A percentile compares a stretch with the other conserved stretches of the same genome.
Evolutionary conservation across 345 rosid genomes (phyloP).

Genomic region (rapeseed (Brassica napus)): DNA sequence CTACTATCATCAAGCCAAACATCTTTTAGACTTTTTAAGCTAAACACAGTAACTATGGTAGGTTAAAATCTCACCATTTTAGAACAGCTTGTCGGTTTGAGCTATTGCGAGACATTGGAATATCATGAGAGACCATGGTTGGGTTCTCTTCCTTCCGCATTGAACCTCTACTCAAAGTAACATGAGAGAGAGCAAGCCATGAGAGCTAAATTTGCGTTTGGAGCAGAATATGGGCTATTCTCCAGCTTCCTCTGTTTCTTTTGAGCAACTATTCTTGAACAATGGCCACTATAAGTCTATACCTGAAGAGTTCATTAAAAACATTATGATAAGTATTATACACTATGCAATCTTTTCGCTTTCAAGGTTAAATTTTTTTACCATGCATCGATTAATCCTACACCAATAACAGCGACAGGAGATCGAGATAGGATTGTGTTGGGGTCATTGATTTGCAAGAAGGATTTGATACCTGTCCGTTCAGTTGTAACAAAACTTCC

Average conservation of each 20-base stretch:
- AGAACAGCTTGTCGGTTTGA: neutral
- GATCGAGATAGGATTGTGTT: neutral
- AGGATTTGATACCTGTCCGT: constrained; percentile 46
- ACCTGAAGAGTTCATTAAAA: neutral
- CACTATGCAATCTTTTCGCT: neutral
- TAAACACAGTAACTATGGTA: no score
- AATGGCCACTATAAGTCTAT: neutral
- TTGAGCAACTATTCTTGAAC: neutral
- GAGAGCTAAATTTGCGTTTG: neutral
- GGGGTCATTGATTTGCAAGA: neutral
- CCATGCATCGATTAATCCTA: neutral
- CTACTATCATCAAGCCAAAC: neutral
- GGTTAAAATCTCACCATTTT: no score
- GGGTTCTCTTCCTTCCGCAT: no score
- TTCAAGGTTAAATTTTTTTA: neutral
- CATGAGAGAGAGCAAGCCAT: neutral
- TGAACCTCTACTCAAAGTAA: neutral
- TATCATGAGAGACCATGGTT: neutral
- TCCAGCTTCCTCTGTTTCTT: neutral
- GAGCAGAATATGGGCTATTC: neutral
- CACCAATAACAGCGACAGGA: neutral
- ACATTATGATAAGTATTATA: neutral
- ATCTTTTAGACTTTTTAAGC: no score
- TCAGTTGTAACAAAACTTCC: no score
- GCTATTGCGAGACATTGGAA: neutral